Evolutionary conservation across 495 filamentous ascomycete genomes (phyloP), one percentile per base, ranked within the genome.

Genomic region (Penicillium mononematosum): DNA sequence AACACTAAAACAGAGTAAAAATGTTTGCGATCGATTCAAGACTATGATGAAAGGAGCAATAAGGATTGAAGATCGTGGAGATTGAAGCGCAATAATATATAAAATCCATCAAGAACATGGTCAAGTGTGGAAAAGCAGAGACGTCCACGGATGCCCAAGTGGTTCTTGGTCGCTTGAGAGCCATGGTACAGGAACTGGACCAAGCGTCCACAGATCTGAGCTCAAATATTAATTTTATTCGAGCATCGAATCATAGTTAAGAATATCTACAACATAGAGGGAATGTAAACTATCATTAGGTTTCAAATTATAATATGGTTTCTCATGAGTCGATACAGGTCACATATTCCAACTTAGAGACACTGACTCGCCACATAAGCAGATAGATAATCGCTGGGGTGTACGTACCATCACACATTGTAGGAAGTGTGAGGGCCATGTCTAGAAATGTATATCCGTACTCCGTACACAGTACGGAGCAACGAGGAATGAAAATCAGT

Each of bases 401-500:
- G 31, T 34, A 34, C 31, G 31, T 34, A 34, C 31, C 29, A 31
- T 31, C 7, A 8, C 2, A 31, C 29, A 36, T 36, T 36, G 12
- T 36, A 36, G 27, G 16, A 38, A 38, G 6, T 39, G 8, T 39
- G 36, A 39, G 36, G n/a, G 36, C 16, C 16, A 17, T 17, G 36
- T 39, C 36, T 39, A 9, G 4, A 34, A 34, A 27, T 48, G 27
- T n/a, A 24, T 24, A 24, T 24, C 22, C 22, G 22, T n/a, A 5
- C 24, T 24, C 22, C 22, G 22, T n/a, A 5, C 24, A 3, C 8
- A 0, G 50, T 42, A 22, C 65, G 48, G 50, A 45, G 65, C 58
- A 66, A 69, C 63, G 56, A 66, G 61, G 66, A 69, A 69, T 69
- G 66, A 58, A 62, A 63, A 65, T 53, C 56, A 51, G 44, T 25